phyloP scores from a whole-genome alignment of 2,329 filamentous ascomycete genomes.

The Pseudogymnoascus verrucosus region DNA sequence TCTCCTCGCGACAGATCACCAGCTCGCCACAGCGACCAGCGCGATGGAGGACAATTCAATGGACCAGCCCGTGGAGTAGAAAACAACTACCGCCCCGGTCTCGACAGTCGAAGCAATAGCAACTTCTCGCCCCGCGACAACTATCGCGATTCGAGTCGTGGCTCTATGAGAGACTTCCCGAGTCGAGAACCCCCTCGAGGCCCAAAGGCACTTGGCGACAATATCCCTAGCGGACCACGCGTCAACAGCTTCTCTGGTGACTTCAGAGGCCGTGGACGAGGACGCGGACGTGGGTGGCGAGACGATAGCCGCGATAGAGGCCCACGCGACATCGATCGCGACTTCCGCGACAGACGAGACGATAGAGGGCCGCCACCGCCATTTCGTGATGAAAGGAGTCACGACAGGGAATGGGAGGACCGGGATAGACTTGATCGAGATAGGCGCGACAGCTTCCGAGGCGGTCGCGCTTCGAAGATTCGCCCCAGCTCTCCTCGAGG shows the following conservation, averaged over 20 bases:
- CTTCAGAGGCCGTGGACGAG: slow-evolving; percentile 50
- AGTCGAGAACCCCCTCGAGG: slow-evolving; percentile 70
- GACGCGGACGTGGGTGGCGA: slow-evolving; percentile 44
- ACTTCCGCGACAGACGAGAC: slow-evolving; percentile 49
- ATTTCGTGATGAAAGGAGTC: slow-evolving; percentile 51
- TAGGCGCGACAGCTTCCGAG: slow-evolving; percentile 33
- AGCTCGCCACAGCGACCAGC: slow-evolving; percentile 25
- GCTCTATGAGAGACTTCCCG: slow-evolving; percentile 29
- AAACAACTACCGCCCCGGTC: slow-evolving; percentile 18
- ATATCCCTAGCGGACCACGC: slow-evolving; percentile 54
- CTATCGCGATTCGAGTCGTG: slow-evolving; percentile 42
- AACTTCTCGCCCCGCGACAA: slow-evolving; percentile 53
- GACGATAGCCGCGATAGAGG: slow-evolving; percentile 59
- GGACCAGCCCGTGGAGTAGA: slow-evolving; percentile 18
- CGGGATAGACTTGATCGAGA: slow-evolving; percentile 45
- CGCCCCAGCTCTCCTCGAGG: slow-evolving; percentile 52
- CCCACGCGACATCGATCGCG: slow-evolving; percentile 31
- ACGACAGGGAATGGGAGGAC: slow-evolving; percentile 43
- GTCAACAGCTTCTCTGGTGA: slow-evolving; percentile 60
- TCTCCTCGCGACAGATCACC: slow-evolving; percentile 34
- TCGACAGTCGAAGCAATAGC: slow-evolving; percentile 31
- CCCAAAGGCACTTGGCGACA: slow-evolving; percentile 64
- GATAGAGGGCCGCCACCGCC: slow-evolving; percentile 37
- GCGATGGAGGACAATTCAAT: slow-evolving; percentile 23
- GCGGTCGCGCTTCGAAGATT: slow-evolving; percentile 34